Evolutionary conservation across 2,329 filamentous ascomycete species (phyloP).

Genomic region (Amesomyces nigricolor): DNA sequence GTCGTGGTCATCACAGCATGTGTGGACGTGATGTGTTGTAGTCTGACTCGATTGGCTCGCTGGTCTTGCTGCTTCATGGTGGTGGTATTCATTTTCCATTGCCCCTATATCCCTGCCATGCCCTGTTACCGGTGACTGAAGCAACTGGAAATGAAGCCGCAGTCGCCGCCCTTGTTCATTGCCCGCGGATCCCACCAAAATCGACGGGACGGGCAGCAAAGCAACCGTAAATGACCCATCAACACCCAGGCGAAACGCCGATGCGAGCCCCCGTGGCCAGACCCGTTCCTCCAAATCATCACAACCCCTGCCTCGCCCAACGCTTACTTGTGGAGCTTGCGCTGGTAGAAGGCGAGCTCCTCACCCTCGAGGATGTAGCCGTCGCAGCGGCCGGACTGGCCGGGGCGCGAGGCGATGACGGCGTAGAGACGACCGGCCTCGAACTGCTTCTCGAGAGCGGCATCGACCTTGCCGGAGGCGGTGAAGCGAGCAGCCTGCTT

Average conservation of each 20-base stretch:
- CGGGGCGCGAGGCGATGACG: slow-evolving; percentile 85
- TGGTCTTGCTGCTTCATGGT: slow-evolving; percentile 17
- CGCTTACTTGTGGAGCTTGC: slow-evolving; percentile 92
- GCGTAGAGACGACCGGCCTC: slow-evolving; percentile 97
- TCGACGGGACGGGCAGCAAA: slow-evolving; percentile 13
- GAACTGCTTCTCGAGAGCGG: slow-evolving; percentile 94
- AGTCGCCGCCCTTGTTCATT: slow-evolving; percentile 13
- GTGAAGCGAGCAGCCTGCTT: slow-evolving; percentile 90
- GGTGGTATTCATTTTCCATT: slow-evolving; percentile 25
- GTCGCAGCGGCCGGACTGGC: slow-evolving; percentile 93
- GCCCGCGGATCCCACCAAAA: slow-evolving; percentile 12
- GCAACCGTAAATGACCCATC: slow-evolving; percentile 22
- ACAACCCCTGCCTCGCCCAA: slow-evolving; percentile 3
- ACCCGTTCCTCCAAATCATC: slow-evolving; percentile 18
- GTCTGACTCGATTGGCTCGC: slow-evolving; percentile 18
- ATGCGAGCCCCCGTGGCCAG: slow-evolving; percentile 22
- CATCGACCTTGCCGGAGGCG: slow-evolving; percentile 85
- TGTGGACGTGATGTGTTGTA: not conserved
- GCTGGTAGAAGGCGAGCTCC: slow-evolving; percentile 99
- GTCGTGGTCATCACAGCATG: not conserved
- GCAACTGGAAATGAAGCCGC: slow-evolving; percentile 21
- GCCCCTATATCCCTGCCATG: slow-evolving; percentile 22
- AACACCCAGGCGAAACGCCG: slow-evolving; percentile 25
- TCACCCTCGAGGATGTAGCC: slow-evolving; percentile 99
- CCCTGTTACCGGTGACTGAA: slow-evolving; percentile 24